Conservation (phyloP, 257 asterid species). For the Gardenia jasminoides region DNA sequence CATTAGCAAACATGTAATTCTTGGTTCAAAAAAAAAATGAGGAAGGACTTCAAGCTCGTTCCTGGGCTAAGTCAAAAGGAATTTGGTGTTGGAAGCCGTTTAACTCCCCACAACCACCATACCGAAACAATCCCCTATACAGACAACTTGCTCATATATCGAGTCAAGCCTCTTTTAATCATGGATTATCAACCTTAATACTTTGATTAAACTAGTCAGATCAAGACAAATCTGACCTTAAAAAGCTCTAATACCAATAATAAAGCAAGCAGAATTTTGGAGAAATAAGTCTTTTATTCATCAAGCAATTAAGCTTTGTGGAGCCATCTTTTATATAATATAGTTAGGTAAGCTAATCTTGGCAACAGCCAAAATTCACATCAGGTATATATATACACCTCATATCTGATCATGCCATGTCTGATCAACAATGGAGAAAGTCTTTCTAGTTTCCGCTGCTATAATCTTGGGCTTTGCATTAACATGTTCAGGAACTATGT, state of each 20-base stretch:
- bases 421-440: conserved; percentile 39
- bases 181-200: conserved; percentile 1
- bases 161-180: conserved; percentile 2
- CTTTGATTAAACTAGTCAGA: too few relatives aligned
- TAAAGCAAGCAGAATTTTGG: neutral
- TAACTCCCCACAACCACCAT: conserved; percentile 50
- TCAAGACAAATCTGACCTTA: neutral
- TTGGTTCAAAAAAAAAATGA: too few relatives aligned
- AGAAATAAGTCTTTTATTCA: neutral
- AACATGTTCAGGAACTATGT: conserved; percentile 47
- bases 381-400: conserved; percentile 2
- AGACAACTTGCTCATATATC: neutral
- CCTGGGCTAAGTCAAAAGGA: neutral
- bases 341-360: conserved; percentile 57
- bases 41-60: neutral
- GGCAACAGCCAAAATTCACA: neutral
- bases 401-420: neutral
- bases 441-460: conserved; percentile 21
- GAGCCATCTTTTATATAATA: neutral
- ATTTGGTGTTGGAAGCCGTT: conserved; percentile 30
- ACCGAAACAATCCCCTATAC: conserved; percentile 20
- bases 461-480: conserved; percentile 23
- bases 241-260: neutral
- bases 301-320: neutral
- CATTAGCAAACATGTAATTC: too few relatives aligned